Base-by-base conservation (phyloP, 805 yeast species). In the Tetrapisispora taiwanensis region DNA sequence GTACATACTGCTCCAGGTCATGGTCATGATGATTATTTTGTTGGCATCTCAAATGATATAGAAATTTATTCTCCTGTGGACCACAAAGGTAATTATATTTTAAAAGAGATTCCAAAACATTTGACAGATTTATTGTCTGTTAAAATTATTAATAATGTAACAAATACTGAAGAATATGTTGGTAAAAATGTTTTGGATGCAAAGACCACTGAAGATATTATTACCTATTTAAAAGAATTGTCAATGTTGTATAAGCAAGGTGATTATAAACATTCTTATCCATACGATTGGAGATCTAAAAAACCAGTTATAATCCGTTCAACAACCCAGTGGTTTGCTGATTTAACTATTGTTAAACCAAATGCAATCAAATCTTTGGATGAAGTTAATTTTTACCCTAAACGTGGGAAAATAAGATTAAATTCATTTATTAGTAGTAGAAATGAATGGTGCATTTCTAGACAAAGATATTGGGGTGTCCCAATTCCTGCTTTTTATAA, bases 1-100 rank as follows among this genome's bases (percentile, higher is more conserved):
- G 99, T 92, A 1, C 99, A 92, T 59, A 84, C 87, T 18, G 97
- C 98, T 0, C 97, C 98, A 1, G 97, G 97, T 0, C 98, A 92
- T 60, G 99, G 99, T 55, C 76, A 79, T 54, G 98, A 92, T 52
- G 99, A 92, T 67, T 89, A 85, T 58, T 55, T 81, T 7, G 71
- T 82, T 30, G 90, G 95, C 30, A 61, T 74, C 46, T 62, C 68
- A 19, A 65, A 81, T 48, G 70, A 70, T 0, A 69, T 92, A 19
- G 68, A 63, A 9, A 76, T 85, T 0, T 75, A 68, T 48, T 86
- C 96, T 0, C 87, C 92, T 0, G 94, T 92, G 2, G 86, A 92
- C 57, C 75, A 74, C 45, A 63, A 68, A 43, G 98, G 98, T 1
- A 69, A 70, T 48, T 87, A 79, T 57, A 75, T 77, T 0, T 50